phyloP scores from a whole-genome alignment of 176 grass and related monocot genomes.

The Eremochloa ophiuroides region DNA sequence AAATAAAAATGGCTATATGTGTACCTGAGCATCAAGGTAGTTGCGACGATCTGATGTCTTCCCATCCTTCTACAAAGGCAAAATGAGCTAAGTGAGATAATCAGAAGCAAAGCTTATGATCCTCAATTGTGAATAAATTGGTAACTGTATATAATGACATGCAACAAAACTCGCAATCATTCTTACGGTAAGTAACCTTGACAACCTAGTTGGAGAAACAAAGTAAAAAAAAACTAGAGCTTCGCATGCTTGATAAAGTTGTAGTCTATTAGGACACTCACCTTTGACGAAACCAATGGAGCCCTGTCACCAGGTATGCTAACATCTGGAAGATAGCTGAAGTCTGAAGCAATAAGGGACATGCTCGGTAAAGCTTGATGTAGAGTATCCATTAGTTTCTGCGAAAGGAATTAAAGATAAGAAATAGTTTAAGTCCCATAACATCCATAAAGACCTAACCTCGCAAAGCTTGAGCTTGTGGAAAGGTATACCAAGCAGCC shows the following conservation, averaged over 20 bases:
- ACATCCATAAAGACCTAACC: conserved; percentile 24
- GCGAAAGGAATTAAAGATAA: conserved; percentile 1
- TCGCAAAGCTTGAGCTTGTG: not conserved
- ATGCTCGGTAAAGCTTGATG: conserved; percentile 88
- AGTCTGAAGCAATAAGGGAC: conserved; percentile 93
- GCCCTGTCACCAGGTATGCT: conserved; percentile 85
- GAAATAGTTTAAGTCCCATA: not conserved
- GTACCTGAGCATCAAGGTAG: conserved; percentile 96
- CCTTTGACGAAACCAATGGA: conserved; percentile 91
- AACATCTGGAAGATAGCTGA: conserved; percentile 97
- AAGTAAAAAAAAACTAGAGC: conserved; percentile 2
- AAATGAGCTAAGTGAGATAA: conserved; percentile 33
- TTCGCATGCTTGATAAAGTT: not conserved
- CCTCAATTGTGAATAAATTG: not conserved
- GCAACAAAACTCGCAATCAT: not conserved
- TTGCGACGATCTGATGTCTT: conserved; percentile 61
- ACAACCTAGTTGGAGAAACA: not conserved
- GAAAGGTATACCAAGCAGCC: conserved; percentile 74
- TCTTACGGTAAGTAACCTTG: not conserved
- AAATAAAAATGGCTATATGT: not conserved
- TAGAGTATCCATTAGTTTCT: conserved; percentile 87
- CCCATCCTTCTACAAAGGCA: conserved; percentile 70
- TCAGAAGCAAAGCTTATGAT: not conserved
- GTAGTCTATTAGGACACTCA: conserved; percentile 9
- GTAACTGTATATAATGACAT: not conserved